Evolutionary conservation across 2,329 filamentous ascomycete species (phyloP).

Genomic region (Ceratocystis alfenasii): DNA sequence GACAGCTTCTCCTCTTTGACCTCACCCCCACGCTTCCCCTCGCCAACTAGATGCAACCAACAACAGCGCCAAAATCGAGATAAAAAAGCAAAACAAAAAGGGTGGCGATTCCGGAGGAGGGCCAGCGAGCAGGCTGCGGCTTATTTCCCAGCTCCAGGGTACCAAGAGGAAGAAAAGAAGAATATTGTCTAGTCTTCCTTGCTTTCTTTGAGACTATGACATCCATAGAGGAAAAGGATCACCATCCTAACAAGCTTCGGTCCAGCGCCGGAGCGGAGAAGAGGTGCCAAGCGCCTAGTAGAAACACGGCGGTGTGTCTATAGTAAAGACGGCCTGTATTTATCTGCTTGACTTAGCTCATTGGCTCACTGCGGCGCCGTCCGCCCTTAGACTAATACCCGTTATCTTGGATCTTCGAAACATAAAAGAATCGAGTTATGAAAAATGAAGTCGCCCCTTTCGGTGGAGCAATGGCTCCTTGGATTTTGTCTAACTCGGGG

Average conservation of each 20-base stretch:
- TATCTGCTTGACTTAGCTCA: background rate
- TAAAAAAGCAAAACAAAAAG: too few relatives aligned
- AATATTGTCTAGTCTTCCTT: background rate
- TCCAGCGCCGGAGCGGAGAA: background rate
- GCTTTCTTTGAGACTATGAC: background rate
- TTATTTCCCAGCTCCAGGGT: background rate
- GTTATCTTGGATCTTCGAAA: background rate
- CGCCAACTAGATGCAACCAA: background rate
- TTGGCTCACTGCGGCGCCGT: background rate
- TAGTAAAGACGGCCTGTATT: background rate
- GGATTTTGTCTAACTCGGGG: background rate
- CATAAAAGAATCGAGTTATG: slow-evolving; percentile 17
- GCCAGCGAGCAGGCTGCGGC: background rate
- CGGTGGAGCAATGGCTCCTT: background rate
- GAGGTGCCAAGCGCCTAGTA: background rate
- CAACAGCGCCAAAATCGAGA: too few relatives aligned
- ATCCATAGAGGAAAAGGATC: background rate
- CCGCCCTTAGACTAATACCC: background rate
- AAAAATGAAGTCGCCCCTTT: background rate
- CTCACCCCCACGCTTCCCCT: background rate
- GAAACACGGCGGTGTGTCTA: background rate
- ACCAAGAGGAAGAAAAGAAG: background rate
- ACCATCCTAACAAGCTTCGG: background rate
- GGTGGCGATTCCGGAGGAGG: background rate
- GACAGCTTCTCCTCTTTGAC: background rate